These are phyloP conservation scores for Fusarium algeriense DNA, from an alignment of 2,329 filamentous ascomycete species.

Conservation along the genomic window DNA sequence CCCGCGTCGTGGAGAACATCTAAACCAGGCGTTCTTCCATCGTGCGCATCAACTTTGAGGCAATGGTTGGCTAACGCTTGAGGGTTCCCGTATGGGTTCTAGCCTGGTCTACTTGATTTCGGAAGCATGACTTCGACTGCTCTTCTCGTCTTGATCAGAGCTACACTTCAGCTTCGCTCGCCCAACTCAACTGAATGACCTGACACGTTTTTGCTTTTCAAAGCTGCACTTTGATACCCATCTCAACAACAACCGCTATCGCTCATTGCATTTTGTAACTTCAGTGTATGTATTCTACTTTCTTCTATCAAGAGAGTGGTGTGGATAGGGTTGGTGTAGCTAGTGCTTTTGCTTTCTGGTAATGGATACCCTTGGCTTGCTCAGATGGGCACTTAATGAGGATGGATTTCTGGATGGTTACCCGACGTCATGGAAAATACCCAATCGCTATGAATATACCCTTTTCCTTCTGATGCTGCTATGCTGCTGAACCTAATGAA, in stretches of 20 bases:
- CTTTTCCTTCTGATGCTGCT: background rate
- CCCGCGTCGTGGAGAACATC: constrained; percentile 87
- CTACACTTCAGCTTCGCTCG: constrained; percentile 11
- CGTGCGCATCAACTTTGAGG: constrained; percentile 22
- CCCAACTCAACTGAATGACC: constrained; percentile 3
- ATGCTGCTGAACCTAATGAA: background rate
- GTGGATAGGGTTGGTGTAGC: background rate
- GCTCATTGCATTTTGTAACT: constrained; percentile 1
- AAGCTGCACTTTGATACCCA: constrained; percentile 37
- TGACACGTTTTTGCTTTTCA: constrained; percentile 15
- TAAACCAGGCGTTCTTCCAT: constrained; percentile 57
- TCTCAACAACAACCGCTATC: constrained; percentile 4
- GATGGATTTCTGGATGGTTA: constrained; percentile 15
- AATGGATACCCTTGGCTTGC: constrained; percentile 36
- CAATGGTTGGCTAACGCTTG: constrained; percentile 50
- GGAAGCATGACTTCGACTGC: constrained; percentile 28
- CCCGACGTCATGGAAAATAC: constrained; percentile 31
- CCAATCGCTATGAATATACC: constrained; percentile 38
- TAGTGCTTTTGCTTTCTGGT: background rate
- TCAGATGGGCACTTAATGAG: constrained; percentile 33
- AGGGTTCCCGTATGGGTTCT: constrained; percentile 44
- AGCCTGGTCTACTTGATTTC: constrained; percentile 55
- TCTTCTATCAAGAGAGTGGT: constrained; percentile 6
- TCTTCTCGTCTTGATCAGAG: constrained; percentile 39
- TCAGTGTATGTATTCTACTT: constrained; percentile 36